A percentile compares a stretch with the other conserved stretches of the same genome.
Conservation (phyloP, 345 rosid genomes). For the Syzygium grande region DNA sequence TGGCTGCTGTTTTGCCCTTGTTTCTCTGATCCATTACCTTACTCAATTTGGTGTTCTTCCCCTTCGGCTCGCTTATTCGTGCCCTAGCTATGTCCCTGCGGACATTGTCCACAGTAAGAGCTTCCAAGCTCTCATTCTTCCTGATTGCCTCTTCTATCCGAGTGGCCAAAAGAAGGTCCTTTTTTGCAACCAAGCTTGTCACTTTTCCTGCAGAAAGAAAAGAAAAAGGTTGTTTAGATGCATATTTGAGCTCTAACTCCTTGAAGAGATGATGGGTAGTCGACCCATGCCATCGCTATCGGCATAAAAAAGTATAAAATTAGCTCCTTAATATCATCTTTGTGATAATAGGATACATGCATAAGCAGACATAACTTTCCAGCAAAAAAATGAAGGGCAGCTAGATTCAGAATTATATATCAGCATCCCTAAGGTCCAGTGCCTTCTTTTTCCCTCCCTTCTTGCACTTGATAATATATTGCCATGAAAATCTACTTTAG, state of each 20-base stretch:
- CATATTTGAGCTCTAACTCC: not conserved
- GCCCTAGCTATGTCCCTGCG: constrained; percentile 60
- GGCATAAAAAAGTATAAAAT: not conserved
- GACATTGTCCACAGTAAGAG: constrained; percentile 56
- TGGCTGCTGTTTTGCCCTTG: constrained; percentile 15
- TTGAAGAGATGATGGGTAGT: not conserved
- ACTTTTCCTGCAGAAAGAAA: constrained; percentile 56
- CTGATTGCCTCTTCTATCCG: constrained; percentile 73
- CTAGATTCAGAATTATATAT: not conserved
- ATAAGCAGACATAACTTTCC: not conserved
- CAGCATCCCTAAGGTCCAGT: not conserved
- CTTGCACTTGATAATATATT: not conserved
- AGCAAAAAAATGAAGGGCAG: not conserved
- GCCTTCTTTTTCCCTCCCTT: not conserved
- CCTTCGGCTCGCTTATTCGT: constrained; percentile 54
- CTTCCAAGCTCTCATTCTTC: constrained; percentile 81
- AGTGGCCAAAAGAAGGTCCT: constrained; percentile 44
- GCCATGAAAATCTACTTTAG: not conserved
- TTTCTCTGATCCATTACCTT: constrained; percentile 11
- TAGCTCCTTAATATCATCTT: not conserved
- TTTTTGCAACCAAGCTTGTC: constrained; percentile 74
- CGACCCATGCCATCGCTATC: not conserved
- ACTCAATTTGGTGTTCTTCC: constrained; percentile 29
- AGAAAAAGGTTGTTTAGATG: not conserved
- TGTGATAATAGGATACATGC: not conserved